phyloP scores from a whole-genome alignment of 2,329 filamentous ascomycete species.

The Aspergillus persii region DNA sequence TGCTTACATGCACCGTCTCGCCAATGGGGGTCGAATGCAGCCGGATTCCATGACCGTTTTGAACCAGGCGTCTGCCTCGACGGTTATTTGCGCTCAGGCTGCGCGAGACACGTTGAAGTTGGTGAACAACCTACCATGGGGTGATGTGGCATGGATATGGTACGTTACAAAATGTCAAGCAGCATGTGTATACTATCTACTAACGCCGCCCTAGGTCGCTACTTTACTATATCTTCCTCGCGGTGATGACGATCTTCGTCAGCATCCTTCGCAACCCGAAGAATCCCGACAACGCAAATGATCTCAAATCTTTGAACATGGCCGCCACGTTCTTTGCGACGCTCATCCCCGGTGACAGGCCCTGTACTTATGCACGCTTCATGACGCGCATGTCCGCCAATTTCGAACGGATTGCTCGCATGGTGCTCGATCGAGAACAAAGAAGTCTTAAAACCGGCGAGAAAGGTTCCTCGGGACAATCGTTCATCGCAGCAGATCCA shows the following conservation, averaged over 20 bases:
- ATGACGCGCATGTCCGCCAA: slow-evolving; percentile 89
- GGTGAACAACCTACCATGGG: slow-evolving; percentile 90
- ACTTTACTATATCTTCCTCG: slow-evolving; percentile 89
- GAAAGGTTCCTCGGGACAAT: slow-evolving; percentile 2
- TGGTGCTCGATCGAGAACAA: slow-evolving; percentile 83
- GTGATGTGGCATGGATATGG: slow-evolving; percentile 92
- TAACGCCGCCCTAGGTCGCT: slow-evolving; percentile 59
- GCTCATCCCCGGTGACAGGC: slow-evolving; percentile 71
- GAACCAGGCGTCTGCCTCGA: slow-evolving; percentile 82
- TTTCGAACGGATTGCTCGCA: slow-evolving; percentile 84
- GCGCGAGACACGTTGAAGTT: slow-evolving; percentile 86
- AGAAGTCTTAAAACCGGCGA: slow-evolving; percentile 55
- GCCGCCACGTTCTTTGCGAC: slow-evolving; percentile 87
- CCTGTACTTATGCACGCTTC: slow-evolving; percentile 79
- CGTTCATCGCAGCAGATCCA: not conserved
- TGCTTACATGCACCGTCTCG: slow-evolving; percentile 79
- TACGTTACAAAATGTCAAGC: slow-evolving; percentile 45
- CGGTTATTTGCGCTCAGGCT: slow-evolving; percentile 81
- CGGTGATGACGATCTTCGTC: slow-evolving; percentile 86
- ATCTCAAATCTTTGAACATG: slow-evolving; percentile 80
- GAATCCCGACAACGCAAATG: slow-evolving; percentile 75
- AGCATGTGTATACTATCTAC: not conserved
- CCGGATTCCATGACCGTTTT: slow-evolving; percentile 64
- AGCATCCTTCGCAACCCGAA: slow-evolving; percentile 90
- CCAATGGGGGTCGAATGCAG: slow-evolving; percentile 53